Percentiles rank a stretch among this genome's conserved stretches.
phyloP scores from a whole-genome alignment of 2,329 filamentous ascomycete species.

The Fusarium anguioides region DNA sequence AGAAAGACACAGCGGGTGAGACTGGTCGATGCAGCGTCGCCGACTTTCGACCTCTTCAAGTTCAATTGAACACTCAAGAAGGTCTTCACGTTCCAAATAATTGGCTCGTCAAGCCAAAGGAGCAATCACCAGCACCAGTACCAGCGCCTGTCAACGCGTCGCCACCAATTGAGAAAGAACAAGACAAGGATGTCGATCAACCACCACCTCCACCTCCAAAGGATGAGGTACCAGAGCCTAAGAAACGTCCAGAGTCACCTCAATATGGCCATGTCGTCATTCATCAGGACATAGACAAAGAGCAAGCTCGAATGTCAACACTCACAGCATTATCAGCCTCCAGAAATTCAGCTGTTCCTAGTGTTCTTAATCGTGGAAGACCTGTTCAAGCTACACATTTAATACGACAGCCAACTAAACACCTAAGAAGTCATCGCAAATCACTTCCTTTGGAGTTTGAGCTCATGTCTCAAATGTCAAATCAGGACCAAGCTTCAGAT shows the following conservation, averaged over 20 bases:
- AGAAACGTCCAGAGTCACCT: neutral
- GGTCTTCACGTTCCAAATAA: conserved; percentile 15
- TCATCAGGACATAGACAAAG: neutral
- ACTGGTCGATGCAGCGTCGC: neutral
- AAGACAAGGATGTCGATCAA: neutral
- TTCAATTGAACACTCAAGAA: conserved; percentile 16
- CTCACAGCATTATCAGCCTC: neutral
- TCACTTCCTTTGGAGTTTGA: conserved; percentile 24
- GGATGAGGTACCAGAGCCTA: too few species aligned
- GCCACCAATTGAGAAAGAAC: neutral
- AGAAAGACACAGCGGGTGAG: neutral
- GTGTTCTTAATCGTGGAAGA: conserved; percentile 20
- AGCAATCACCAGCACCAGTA: neutral
- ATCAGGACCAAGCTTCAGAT: neutral
- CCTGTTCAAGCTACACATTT: conserved; percentile 22
- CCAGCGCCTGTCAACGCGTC: neutral
- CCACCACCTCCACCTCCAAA: neutral
- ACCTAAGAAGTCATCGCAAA: conserved; percentile 13
- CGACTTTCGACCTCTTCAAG: conserved; percentile 18
- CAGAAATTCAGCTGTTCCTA: neutral
- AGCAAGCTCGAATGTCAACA: conserved; percentile 4
- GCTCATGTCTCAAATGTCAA: conserved; percentile 1
- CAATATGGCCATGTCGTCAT: neutral
- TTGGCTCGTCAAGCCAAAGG: conserved; percentile 21
- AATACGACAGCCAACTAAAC: conserved; percentile 15